Base-by-base conservation (phyloP, 495 filamentous ascomycete genomes). In the Penicilliopsis zonata region DNA sequence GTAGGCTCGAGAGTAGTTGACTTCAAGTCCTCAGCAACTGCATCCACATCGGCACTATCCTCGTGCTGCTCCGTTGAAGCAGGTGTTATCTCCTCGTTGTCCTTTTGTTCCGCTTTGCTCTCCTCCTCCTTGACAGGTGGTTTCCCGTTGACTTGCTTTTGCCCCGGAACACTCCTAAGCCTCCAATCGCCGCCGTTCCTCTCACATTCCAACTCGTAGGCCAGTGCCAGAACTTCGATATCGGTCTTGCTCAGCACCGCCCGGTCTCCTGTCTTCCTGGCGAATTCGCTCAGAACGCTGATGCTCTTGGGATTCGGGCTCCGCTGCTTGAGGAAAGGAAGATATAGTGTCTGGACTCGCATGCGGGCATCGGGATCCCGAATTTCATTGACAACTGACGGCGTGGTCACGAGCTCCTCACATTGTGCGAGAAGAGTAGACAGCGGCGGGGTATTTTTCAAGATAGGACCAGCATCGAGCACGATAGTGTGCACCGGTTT, bases 171-270 rank as follows among this genome's bases (percentile, higher is more conserved):
- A 36, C 69, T 81, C 26, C 87, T 68, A 46, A 94, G 50, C 19
- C 84, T 67, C 78, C 82, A 88, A 48, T 88, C 76, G 4, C 86
- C 86, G 13, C 75, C 72, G 49, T 88, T 88, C 35, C 72, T 64
- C 55, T 92, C 82, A 38, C 82, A 75, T 41, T 94, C 85, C 9
- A 96, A 44, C 47, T 98, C 90, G 47, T 94, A 96, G 3, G 86
- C 80, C 18, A 99, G 64, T 4, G 88, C 90, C 42, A 96, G 62
- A 20, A 96, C 65, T 38, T 88, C 76, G 27, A 96, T 60, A 76
- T 99, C 90, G 4, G 83, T 78, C 47, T 68, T 75, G 53, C 85
- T 93, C 25, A 99, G 59, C 3, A 94, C 86, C 17, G 79, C 69
- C 23, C 82, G 72, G 48, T 99, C 90, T 36, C 90, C 90, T 1